Evolutionary conservation across 1,139 yeast genomes (phyloP), one percentile per base, ranked within the genome.

Genomic region (Blastobotrys buckinghamii): DNA sequence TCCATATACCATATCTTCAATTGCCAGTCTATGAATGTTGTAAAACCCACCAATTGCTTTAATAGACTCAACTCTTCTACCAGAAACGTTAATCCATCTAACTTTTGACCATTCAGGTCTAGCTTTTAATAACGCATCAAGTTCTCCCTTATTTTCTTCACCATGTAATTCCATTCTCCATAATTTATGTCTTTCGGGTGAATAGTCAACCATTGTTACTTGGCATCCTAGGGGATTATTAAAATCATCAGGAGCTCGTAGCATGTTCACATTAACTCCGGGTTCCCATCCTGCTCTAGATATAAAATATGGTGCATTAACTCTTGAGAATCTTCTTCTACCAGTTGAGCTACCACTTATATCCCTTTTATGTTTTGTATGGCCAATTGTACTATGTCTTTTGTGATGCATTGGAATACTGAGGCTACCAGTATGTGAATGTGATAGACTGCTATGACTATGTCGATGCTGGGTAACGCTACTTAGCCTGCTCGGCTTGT

Each of bases 1-100:
- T 30, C 77, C 71, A 60, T 77, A 82, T 42, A 78, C 73, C 77
- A 77, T 73, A 58, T 77, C 82, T 58, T 78, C 82, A 44, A 78
- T 66, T 0, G 81, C 76, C 45, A 76, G 61, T 22, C 76, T 70
- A 57, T 76, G 81, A 26, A 76, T 59, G 17, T 67, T 61, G 55
- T 69, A 75, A 45, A 62, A 59, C 40, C 63, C 55, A 1, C 75
- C 71, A 35, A 76, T 64, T 1, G 71, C 61, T 8, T 73, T 67
- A 8, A 76, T 71, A 10, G 79, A 78, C 49, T 76, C 80, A 78
- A 79, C 76, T 1, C 80, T 73, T 20, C 77, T 60, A 0, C 82
- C 82, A 55, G 76, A 77, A 13, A 77, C 77, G 52, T 74, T 75
- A 48, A 77, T 68, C 81, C 81, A 77, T 12, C 81, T 64, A 1